phyloP scores from a whole-genome alignment of 2,329 filamentous ascomycete genomes.

The Fusarium tuaranense region DNA sequence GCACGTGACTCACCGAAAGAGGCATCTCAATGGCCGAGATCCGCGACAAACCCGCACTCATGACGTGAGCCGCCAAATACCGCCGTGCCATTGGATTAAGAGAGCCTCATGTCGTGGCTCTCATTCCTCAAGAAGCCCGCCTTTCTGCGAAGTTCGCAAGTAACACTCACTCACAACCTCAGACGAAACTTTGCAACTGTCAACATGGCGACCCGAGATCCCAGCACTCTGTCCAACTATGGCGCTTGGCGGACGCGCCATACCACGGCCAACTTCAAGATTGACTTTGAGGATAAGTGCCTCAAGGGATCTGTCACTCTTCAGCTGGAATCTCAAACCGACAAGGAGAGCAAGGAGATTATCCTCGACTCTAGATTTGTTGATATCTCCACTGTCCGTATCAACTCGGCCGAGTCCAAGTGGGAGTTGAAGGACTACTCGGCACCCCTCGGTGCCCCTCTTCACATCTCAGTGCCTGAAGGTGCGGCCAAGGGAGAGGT shows the following conservation, averaged over 20 bases:
- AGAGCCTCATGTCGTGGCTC: constrained; percentile 44
- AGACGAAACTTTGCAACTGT: constrained; percentile 47
- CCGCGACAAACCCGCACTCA: constrained; percentile 20
- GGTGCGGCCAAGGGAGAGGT: constrained; percentile 65
- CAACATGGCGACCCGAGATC: constrained; percentile 70
- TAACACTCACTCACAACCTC: constrained; percentile 39
- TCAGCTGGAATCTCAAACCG: constrained; percentile 80
- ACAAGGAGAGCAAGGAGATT: constrained; percentile 79
- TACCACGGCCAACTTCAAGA: constrained; percentile 82
- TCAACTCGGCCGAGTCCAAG: constrained; percentile 71
- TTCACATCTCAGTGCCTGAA: constrained; percentile 72
- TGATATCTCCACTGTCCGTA: constrained; percentile 76
- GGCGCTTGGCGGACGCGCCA: constrained; percentile 87
- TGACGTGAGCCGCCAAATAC: constrained; percentile 24
- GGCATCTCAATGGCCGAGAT: constrained; percentile 16
- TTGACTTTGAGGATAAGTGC: constrained; percentile 85
- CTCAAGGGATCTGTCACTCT: constrained; percentile 83
- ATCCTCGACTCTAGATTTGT: constrained; percentile 91
- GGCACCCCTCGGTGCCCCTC: constrained; percentile 80
- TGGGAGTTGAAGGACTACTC: constrained; percentile 78
- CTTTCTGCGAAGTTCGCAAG: constrained; percentile 39
- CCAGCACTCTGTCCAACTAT: constrained; percentile 93
- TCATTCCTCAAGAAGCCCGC: constrained; percentile 43
- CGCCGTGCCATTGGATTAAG: constrained; percentile 26
- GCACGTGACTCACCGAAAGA: constrained; percentile 34